phyloP scores from a whole-genome alignment of 1,284 basidiomycete genomes.

The Pulveroboletus sp. region DNA sequence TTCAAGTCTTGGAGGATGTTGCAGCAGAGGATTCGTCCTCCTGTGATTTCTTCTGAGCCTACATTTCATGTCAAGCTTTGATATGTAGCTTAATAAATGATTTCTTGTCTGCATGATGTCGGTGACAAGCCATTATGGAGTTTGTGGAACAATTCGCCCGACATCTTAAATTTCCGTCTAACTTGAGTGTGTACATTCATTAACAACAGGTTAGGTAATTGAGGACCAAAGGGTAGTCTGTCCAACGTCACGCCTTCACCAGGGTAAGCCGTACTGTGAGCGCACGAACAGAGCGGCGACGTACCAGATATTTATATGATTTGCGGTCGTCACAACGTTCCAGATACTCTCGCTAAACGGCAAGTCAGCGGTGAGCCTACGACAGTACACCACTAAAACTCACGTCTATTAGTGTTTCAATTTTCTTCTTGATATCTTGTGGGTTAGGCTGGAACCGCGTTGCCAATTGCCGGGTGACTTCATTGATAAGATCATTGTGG shows the following conservation, averaged over 20 bases:
- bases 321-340: slow-evolving; percentile 78
- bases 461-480: slow-evolving; percentile 86
- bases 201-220: background rate
- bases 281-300: slow-evolving; percentile 4
- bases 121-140: no score
- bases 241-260: slow-evolving; percentile 27
- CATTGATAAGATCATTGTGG: slow-evolving; percentile 89
- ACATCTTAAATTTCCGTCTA: no score
- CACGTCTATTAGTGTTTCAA: slow-evolving; percentile 94
- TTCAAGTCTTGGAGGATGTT: slow-evolving; percentile 27
- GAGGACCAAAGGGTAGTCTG: background rate
- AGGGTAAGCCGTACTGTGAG: slow-evolving; percentile 2
- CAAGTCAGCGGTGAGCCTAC: slow-evolving; percentile 4
- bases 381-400: slow-evolving; percentile 18
- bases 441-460: slow-evolving; percentile 87
- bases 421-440: slow-evolving; percentile 87
- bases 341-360: slow-evolving; percentile 71
- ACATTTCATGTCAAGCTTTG: slow-evolving; percentile 39
- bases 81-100: slow-evolving; percentile 30
- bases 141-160: no score
- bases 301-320: slow-evolving; percentile 78
- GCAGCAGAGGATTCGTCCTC: slow-evolving; percentile 4
- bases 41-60: slow-evolving; percentile 26
- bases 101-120: no score
- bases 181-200: no score